These are phyloP conservation scores for Clohesyomyces aquaticus DNA, from an alignment of 495 filamentous ascomycete genomes.

Conservation along the genomic window DNA sequence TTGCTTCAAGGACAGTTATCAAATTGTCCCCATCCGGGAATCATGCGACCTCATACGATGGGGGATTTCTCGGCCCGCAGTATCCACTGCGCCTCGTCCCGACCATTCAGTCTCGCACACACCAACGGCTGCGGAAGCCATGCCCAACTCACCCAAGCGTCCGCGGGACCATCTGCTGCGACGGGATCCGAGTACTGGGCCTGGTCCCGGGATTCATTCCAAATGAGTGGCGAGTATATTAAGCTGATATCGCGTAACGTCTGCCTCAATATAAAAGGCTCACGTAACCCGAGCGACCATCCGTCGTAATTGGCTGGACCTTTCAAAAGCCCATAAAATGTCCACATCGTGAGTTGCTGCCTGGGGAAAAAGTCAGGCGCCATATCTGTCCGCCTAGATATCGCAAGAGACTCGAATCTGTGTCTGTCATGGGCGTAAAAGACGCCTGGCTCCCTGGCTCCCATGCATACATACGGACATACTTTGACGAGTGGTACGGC, in stretches of 20 bases:
- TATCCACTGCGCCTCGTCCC: constrained; percentile 9
- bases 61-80: not conserved
- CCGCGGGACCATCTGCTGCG: not conserved
- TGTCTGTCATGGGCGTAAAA: too few relatives aligned
- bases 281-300: constrained; percentile 30
- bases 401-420: too few relatives aligned
- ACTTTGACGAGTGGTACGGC: too few relatives aligned
- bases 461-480: too few relatives aligned
- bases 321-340: not conserved
- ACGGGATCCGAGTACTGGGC: not conserved
- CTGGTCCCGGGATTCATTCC: constrained; percentile 7
- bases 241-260: constrained; percentile 10
- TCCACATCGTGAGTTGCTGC: constrained; percentile 1
- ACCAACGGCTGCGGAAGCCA: constrained; percentile 15
- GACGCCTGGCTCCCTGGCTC: too few relatives aligned
- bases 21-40: not conserved
- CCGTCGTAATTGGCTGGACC: too few relatives aligned
- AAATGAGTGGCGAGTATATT: constrained; percentile 26
- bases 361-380: not conserved
- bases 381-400: too few relatives aligned
- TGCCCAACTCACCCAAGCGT: constrained; percentile 18
- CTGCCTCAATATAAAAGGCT: constrained; percentile 18
- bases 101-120: not conserved
- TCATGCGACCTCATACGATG: not conserved
- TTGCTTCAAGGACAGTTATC: not conserved